Evolutionary conservation across 75 land plant genomes (phyloP).

Genomic region (Cupressus sempervirens): DNA sequence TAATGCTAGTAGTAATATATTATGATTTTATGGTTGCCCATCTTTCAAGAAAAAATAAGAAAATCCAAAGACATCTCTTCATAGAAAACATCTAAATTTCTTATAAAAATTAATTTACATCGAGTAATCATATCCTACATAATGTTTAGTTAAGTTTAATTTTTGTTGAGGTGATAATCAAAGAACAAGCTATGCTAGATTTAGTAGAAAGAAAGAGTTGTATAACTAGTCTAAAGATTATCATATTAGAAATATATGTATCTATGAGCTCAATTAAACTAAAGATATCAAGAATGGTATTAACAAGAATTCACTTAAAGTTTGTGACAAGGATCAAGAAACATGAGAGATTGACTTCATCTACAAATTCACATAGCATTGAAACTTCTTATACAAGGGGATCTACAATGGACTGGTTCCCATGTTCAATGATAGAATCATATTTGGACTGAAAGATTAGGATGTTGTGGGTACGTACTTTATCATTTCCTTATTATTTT

Average conservation of each 20-base stretch:
- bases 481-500: not conserved
- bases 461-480: constrained; percentile 54
- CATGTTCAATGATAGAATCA: constrained; percentile 70
- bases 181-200: not conserved
- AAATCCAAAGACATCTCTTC: not conserved
- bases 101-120: not conserved
- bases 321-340: not conserved
- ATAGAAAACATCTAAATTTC: not conserved
- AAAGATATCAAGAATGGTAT: not conserved
- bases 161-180: not conserved
- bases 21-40: not conserved
- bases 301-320: not conserved
- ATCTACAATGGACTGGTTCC: constrained; percentile 76
- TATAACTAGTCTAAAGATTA: not conserved
- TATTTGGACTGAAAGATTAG: constrained; percentile 75
- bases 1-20: not conserved
- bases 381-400: not conserved
- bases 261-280: not conserved
- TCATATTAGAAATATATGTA: not conserved
- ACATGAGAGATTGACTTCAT: not conserved
- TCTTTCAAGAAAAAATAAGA: not conserved
- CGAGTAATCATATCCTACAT: not conserved
- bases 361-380: not conserved
- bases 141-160: not conserved
- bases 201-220: not conserved